phyloP scores from a whole-genome alignment of 371 early-diverging fungal genomes.

The Rhizopus sp. region DNA sequence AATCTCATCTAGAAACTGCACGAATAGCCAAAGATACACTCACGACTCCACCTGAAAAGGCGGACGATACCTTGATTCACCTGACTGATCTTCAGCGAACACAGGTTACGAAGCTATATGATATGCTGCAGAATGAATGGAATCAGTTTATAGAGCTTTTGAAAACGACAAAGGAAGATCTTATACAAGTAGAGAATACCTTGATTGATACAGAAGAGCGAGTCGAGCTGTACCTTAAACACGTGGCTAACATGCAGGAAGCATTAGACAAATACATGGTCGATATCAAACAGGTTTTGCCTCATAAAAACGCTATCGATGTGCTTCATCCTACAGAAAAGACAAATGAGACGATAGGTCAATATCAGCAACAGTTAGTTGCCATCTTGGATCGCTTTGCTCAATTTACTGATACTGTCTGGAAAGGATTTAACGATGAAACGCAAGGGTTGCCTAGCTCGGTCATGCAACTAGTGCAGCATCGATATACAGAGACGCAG shows the following conservation, averaged over 20 bases:
- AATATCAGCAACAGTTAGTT: conserved; percentile 10
- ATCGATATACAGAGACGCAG: conserved; percentile 7
- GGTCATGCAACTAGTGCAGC: conserved; percentile 13
- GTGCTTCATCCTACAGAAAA: conserved; percentile 37
- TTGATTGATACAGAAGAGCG: conserved; percentile 38
- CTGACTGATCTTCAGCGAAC: conserved; percentile 44
- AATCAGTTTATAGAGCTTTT: conserved; percentile 35
- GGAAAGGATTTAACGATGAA: conserved; percentile 28
- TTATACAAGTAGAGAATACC: conserved; percentile 31
- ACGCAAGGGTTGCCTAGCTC: conserved; percentile 19
- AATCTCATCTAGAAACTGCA: conserved; percentile 31
- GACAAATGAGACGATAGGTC: conserved; percentile 6
- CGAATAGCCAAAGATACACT: conserved; percentile 30
- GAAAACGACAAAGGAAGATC: conserved; percentile 39
- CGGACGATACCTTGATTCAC: conserved; percentile 38
- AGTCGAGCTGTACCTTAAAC: conserved; percentile 22
- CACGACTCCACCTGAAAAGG: conserved; percentile 36
- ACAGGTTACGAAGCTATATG: conserved; percentile 36
- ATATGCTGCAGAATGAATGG: conserved; percentile 41
- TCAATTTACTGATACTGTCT: conserved; percentile 23
- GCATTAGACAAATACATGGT: conserved; percentile 6
- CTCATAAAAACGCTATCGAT: not conserved
- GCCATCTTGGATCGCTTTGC: conserved; percentile 5
- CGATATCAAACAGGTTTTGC: not conserved
- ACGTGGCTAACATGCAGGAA: conserved; percentile 15